Percentiles rank a stretch among this genome's conserved stretches.
Evolutionary conservation across 1,139 yeast genomes (phyloP).

Genomic region (Pichia kudriavzevii): DNA sequence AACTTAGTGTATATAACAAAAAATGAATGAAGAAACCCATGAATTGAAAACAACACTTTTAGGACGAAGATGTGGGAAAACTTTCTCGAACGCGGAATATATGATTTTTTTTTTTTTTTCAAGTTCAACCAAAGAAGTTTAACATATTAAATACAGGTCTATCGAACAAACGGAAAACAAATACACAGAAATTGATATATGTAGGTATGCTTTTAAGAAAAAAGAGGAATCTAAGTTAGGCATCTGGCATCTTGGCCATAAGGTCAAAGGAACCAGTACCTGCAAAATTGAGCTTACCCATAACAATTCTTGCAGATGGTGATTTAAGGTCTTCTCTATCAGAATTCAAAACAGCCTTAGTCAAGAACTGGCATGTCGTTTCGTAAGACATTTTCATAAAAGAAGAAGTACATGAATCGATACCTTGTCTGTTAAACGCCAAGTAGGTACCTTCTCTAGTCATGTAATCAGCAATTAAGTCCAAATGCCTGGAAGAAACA

Average conservation of each 20-base stretch:
- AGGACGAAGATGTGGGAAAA: too few species aligned
- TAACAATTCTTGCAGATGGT: constrained; percentile 91
- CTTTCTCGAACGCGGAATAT: too few species aligned
- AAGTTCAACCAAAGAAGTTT: too few species aligned
- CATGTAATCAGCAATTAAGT: constrained; percentile 97
- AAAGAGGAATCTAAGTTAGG: too few species aligned
- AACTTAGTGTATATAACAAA: too few species aligned
- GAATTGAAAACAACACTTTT: too few species aligned
- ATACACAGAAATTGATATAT: too few species aligned
- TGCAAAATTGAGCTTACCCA: constrained; percentile 84
- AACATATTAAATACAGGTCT: too few species aligned
- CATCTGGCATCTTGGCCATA: constrained; percentile 52
- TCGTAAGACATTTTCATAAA: constrained; percentile 99
- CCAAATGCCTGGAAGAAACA: constrained; percentile 90
- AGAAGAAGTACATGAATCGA: constrained; percentile 90
- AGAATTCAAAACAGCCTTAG: constrained; percentile 91
- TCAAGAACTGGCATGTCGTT: constrained; percentile 94
- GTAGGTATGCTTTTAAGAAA: too few species aligned
- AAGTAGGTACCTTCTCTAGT: constrained; percentile 95
- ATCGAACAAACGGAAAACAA: not conserved
- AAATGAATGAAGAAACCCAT: too few species aligned
- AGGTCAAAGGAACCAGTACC: constrained; percentile 97
- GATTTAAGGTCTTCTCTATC: constrained; percentile 82
- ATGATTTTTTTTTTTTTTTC: too few species aligned
- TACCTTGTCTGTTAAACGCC: constrained; percentile 98